phyloP scores from a whole-genome alignment of 2,329 filamentous ascomycete species.

The Dothideomycetes sp. region DNA sequence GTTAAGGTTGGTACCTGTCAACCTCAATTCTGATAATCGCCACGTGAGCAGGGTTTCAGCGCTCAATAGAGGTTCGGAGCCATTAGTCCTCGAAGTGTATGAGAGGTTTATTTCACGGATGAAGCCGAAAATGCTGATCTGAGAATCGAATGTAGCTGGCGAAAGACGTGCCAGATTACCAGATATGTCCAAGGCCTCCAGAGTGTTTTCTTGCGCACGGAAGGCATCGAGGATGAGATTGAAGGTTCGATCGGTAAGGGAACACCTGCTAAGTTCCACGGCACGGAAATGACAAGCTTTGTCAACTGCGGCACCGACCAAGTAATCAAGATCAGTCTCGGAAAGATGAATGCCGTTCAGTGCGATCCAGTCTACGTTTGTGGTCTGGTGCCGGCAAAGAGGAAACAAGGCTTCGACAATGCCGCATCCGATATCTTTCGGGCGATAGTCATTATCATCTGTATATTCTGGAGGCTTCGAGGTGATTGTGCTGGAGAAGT shows the following conservation, averaged over 20 bases:
- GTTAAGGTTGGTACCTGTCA: slow-evolving; percentile 54
- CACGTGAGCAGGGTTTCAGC: slow-evolving; percentile 56
- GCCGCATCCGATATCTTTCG: slow-evolving; percentile 53
- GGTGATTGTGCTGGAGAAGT: slow-evolving; percentile 53
- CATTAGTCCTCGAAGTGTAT: slow-evolving; percentile 52
- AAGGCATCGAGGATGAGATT: slow-evolving; percentile 54
- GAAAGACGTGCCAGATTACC: slow-evolving; percentile 55
- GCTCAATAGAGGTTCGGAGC: slow-evolving; percentile 51
- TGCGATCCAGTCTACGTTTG: slow-evolving; percentile 60
- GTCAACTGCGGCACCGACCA: slow-evolving; percentile 58
- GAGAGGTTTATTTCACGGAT: slow-evolving; percentile 57
- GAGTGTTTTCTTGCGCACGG: slow-evolving; percentile 52
- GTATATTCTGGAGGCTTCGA: slow-evolving; percentile 36
- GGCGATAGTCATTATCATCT: slow-evolving; percentile 31
- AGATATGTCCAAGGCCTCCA: slow-evolving; percentile 58
- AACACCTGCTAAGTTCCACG: slow-evolving; percentile 55
- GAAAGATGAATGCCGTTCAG: slow-evolving; percentile 59
- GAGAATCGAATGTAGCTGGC: slow-evolving; percentile 52
- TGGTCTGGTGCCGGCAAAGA: slow-evolving; percentile 54
- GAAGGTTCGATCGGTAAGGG: slow-evolving; percentile 45
- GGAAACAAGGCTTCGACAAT: slow-evolving; percentile 60
- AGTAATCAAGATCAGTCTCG: slow-evolving; percentile 56
- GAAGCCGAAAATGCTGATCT: slow-evolving; percentile 55
- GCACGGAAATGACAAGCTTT: slow-evolving; percentile 54
- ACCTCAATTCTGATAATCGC: slow-evolving; percentile 53